Conservation (phyloP, 441 rosid species). For the Arabidopsis lyrata region DNA sequence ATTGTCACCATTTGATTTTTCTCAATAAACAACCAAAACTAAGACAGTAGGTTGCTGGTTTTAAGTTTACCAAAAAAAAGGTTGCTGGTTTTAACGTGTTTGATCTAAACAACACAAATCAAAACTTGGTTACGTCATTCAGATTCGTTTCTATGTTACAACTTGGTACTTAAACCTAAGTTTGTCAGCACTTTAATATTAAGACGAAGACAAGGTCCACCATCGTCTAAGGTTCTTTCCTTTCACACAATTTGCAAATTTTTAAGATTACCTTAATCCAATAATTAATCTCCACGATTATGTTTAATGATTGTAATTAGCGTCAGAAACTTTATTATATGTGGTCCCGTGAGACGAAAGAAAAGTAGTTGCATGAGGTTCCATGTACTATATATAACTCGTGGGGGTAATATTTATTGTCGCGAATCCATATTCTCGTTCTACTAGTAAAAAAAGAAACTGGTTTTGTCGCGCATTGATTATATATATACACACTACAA, state of each 20-base stretch:
- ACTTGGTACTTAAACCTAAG: constrained; percentile 43
- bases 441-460: not conserved
- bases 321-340: constrained; percentile 29
- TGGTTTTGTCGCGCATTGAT: constrained; percentile 23
- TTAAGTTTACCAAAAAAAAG: no score
- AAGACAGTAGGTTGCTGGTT: constrained; percentile 36
- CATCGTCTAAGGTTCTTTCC: constrained; percentile 36
- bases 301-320: constrained; percentile 45
- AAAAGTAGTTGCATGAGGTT: constrained; percentile 34
- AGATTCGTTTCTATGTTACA: constrained; percentile 46
- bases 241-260: constrained; percentile 35
- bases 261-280: constrained; percentile 33
- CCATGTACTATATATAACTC: constrained; percentile 31
- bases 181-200: constrained; percentile 27
- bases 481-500: not conserved
- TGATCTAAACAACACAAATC: constrained; percentile 36
- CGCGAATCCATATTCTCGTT: constrained; percentile 9
- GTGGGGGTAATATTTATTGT: constrained; percentile 25
- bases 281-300: constrained; percentile 30
- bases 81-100: constrained; percentile 43
- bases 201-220: constrained; percentile 24
- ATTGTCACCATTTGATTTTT: not conserved
- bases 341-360: constrained; percentile 37
- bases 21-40: constrained; percentile 14
- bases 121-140: constrained; percentile 42